A percentile compares a stretch with the other conserved stretches of the same genome.
Conservation (phyloP, 2,329 filamentous ascomycete species). For the Neoscytalidium dimidiatum region DNA sequence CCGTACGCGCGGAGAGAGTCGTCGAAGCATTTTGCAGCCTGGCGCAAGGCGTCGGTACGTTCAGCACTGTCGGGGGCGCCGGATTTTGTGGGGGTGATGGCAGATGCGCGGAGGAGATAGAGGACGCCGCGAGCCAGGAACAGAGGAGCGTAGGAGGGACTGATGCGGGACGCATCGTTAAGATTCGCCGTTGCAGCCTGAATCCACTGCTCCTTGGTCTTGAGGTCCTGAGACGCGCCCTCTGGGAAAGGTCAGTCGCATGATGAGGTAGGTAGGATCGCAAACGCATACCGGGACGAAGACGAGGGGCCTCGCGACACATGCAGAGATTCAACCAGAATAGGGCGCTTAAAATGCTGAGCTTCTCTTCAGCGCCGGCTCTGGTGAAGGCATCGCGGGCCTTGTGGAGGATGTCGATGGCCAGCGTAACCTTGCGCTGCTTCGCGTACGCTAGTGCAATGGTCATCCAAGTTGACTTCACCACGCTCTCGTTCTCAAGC, state of each 20-base stretch:
- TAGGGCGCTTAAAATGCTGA: conserved; percentile 79
- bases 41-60: conserved; percentile 74
- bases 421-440: conserved; percentile 87
- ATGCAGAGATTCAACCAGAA: conserved; percentile 93
- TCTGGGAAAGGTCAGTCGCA: conserved; percentile 26
- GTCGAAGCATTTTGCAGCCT: conserved; percentile 90
- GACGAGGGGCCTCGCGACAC: conserved; percentile 75
- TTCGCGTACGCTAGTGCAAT: conserved; percentile 96
- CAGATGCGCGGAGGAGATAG: conserved; percentile 81
- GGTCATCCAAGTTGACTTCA: conserved; percentile 96
- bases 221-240: conserved; percentile 65
- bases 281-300: conserved; percentile 53
- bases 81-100: conserved; percentile 73
- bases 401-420: conserved; percentile 69
- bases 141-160: conserved; percentile 86
- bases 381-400: conserved; percentile 72
- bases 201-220: conserved; percentile 91
- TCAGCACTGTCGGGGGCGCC: conserved; percentile 68
- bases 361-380: conserved; percentile 74
- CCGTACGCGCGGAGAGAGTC: conserved; percentile 85
- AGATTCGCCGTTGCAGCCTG: conserved; percentile 86
- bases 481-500: conserved; percentile 89
- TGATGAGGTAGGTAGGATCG: neutral
- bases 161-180: conserved; percentile 94
- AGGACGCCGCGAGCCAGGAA: conserved; percentile 90